These are phyloP conservation scores for Musa itinerans DNA, from an alignment of 176 grass and related monocot species.

Conservation along the genomic window DNA sequence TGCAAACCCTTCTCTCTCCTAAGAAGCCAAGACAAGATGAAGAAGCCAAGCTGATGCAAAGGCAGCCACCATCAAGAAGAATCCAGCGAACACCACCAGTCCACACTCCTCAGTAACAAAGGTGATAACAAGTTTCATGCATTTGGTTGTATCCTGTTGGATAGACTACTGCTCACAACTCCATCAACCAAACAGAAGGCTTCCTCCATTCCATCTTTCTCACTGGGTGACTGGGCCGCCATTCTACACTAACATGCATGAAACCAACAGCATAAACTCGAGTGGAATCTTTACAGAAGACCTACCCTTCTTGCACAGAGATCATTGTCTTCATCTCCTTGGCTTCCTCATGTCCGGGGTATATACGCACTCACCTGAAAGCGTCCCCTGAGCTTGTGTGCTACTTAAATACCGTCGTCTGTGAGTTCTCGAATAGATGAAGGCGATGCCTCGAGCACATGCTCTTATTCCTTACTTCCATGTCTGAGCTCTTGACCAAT, in stretches of 20 bases:
- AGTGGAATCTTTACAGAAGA: too few species aligned
- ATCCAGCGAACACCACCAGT: background rate
- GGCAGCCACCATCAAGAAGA: background rate
- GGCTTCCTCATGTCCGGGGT: constrained; percentile 41
- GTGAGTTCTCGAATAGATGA: background rate
- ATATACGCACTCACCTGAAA: constrained; percentile 27
- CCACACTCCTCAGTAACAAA: background rate
- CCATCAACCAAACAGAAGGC: too few species aligned
- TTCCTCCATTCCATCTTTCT: too few species aligned
- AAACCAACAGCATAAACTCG: too few species aligned
- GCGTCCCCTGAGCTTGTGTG: background rate
- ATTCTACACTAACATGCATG: too few species aligned
- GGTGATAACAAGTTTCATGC: background rate
- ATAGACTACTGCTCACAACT: background rate
- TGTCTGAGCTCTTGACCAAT: constrained; percentile 30
- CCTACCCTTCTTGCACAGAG: constrained; percentile 21
- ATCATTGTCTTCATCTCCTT: constrained; percentile 33
- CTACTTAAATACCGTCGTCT: background rate
- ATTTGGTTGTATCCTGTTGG: background rate
- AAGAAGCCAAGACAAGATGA: too few species aligned
- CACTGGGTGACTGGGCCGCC: too few species aligned
- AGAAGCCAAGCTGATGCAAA: background rate
- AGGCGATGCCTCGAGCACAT: constrained; percentile 30
- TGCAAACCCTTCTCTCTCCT: too few species aligned
- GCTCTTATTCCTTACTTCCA: constrained; percentile 19